Evolutionary conservation across 441 rosid genomes (phyloP), one percentile per base, ranked within the genome.

Genomic region (Isatis lusitanica): DNA sequence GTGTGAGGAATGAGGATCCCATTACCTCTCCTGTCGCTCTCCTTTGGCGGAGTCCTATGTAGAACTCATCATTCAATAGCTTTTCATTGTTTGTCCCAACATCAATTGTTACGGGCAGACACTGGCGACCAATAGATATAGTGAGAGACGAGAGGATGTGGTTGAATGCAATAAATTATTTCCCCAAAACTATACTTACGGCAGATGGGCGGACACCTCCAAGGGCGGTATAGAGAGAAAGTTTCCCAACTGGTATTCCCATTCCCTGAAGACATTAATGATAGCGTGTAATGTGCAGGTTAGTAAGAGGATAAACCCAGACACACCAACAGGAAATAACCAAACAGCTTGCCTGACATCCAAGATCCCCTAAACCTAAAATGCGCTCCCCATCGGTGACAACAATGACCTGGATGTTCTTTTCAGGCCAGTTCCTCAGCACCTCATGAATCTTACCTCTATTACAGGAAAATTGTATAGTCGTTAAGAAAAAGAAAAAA

Each of bases 211-310:
- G 91, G 75, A 92, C 80, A 51, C 97, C 97, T 79, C 97, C 97
- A 5, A 90, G 84, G 55, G 98, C 97, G 26, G 96, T 87, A 71
- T 93, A 93, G 7, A 94, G 76, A 73, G 97, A 81, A 69, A 94
- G 91, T 71, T 94, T 94, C 50, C 98, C 97, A 9, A 94, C 96
- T 33, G 98, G 98, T 73, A 94, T 94, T 43, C 97, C 98, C 97
- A 94, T 94, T 76, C 96, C 97, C 95, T 93, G 86, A 36, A 66
- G 59, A 64, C 64, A 71, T 17, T 3, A 43, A 30, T 18, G 15
- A 66, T 43, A 52, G 48, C 43, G 36, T 28, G 60, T 16, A 42
- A 46, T 15, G 11, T 16, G 51, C 36, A 36, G 17, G 48, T 58
- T 70, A 24, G 79, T 46, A 55, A 9, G 71, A 70, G 26, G 51